Percentiles rank a stretch among this genome's conserved stretches.
Evolutionary conservation across 1,139 yeast species (phyloP).

Genomic region (Debaryomyces fabryi): DNA sequence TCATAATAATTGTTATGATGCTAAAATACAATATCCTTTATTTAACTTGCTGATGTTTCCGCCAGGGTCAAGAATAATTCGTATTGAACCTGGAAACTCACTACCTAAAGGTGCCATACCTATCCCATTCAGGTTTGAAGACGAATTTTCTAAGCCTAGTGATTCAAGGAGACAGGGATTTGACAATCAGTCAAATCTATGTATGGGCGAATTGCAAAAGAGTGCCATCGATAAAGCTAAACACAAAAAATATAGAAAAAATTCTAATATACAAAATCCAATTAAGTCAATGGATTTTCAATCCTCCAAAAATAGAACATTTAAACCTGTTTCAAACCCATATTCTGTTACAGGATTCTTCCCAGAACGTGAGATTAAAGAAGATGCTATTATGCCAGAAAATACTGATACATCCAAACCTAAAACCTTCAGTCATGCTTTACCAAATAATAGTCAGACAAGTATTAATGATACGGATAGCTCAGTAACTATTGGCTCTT

Average conservation of each 20-base stretch:
- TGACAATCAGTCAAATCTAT: not conserved
- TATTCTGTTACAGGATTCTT: conserved; percentile 15
- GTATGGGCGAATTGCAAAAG: not conserved
- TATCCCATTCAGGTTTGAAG: conserved; percentile 11
- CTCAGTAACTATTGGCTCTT: conserved; percentile 17
- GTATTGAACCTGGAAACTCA: conserved; percentile 26
- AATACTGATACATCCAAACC: not conserved
- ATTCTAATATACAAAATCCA: not conserved
- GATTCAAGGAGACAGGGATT: not conserved
- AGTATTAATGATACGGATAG: conserved; percentile 13
- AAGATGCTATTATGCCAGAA: not conserved
- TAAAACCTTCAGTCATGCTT: not conserved
- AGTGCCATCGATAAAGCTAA: not conserved
- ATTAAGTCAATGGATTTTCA: not conserved
- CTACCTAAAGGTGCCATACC: conserved; percentile 31
- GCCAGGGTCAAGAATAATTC: conserved; percentile 22
- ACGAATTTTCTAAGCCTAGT: not conserved
- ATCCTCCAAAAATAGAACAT: not conserved
- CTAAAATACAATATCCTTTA: not conserved
- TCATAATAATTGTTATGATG: not conserved
- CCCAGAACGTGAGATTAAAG: conserved; percentile 4
- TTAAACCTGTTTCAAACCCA: conserved; percentile 5
- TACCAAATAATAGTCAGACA: conserved; percentile 1
- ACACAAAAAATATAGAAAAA: not conserved
- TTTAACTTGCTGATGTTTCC: conserved; percentile 14